A percentile compares a stretch with the other conserved stretches of the same genome.
phyloP scores from a whole-genome alignment of 805 yeast species.

The Pichia paraexigua region DNA sequence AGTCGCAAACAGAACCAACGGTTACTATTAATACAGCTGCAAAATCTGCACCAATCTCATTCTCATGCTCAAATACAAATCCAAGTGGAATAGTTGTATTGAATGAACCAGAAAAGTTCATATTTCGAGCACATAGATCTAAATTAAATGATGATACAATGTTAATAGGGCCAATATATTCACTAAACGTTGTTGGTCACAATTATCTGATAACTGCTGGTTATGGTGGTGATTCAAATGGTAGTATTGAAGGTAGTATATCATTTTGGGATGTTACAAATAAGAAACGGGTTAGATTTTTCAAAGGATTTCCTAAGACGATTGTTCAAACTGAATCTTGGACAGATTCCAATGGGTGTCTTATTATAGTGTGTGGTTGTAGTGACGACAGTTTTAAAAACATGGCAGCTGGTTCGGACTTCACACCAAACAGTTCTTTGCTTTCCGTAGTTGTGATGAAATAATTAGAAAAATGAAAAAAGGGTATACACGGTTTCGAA shows the following conservation, averaged over 20 bases:
- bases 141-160: constrained; percentile 16
- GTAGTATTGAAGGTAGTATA: constrained; percentile 20
- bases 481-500: not conserved
- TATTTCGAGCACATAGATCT: constrained; percentile 73
- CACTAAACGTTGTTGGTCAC: constrained; percentile 6
- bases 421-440: not conserved
- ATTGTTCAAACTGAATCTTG: constrained; percentile 9
- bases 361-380: constrained; percentile 1
- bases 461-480: not conserved
- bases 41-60: constrained; percentile 3
- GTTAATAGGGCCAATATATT: constrained; percentile 21
- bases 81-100: not conserved
- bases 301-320: constrained; percentile 14
- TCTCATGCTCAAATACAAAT: not conserved
- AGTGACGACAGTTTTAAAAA: constrained; percentile 38
- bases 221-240: constrained; percentile 2
- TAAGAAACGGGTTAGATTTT: constrained; percentile 23
- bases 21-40: constrained; percentile 8
- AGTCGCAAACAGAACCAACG: constrained; percentile 8
- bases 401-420: constrained; percentile 10
- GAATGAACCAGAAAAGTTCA: constrained; percentile 38
- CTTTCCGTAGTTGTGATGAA: not conserved
- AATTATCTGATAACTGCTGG: constrained; percentile 22
- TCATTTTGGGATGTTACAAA: constrained; percentile 27
- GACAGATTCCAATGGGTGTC: not conserved